Evolutionary conservation across 2,329 filamentous ascomycete species (phyloP).

Genomic region (Aureobasidium sp.): DNA sequence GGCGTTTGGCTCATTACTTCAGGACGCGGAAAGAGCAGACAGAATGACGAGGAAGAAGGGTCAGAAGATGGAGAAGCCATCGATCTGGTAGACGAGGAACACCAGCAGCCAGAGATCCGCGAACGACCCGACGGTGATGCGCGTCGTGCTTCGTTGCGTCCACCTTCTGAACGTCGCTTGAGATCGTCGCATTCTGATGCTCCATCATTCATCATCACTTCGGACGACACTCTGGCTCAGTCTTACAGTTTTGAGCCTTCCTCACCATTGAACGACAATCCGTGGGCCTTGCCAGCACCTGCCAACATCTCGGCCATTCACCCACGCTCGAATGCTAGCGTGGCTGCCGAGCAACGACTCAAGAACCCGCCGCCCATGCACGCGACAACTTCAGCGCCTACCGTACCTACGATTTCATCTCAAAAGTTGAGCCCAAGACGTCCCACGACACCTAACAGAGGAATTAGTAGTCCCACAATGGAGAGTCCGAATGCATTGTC

Average conservation of each 20-base stretch:
- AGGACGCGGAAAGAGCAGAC: constrained; percentile 57
- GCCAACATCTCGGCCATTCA: constrained; percentile 29
- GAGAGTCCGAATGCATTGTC: constrained; percentile 10
- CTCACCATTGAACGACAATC: constrained; percentile 8
- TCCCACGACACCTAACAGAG: constrained; percentile 21
- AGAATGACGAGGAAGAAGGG: constrained; percentile 41
- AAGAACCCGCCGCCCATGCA: constrained; percentile 26
- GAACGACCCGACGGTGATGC: constrained; percentile 20
- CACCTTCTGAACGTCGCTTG: not conserved
- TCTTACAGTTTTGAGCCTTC: constrained; percentile 13
- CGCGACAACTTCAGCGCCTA: constrained; percentile 31
- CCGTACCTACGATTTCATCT: constrained; percentile 24
- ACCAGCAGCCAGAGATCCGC: constrained; percentile 24
- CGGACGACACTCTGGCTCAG: constrained; percentile 12
- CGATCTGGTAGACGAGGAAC: constrained; percentile 35
- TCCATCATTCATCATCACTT: constrained; percentile 23
- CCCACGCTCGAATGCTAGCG: constrained; percentile 21
- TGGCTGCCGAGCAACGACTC: constrained; percentile 20
- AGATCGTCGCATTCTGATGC: constrained; percentile 18
- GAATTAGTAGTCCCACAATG: constrained; percentile 22
- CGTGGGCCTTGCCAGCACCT: constrained; percentile 17
- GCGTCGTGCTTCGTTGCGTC: not conserved
- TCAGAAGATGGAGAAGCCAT: constrained; percentile 38
- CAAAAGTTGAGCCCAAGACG: not conserved
- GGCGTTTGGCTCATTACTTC: constrained; percentile 97